Conservation (phyloP, 2,329 filamentous ascomycete genomes). For the Elsinoe fawcettii region DNA sequence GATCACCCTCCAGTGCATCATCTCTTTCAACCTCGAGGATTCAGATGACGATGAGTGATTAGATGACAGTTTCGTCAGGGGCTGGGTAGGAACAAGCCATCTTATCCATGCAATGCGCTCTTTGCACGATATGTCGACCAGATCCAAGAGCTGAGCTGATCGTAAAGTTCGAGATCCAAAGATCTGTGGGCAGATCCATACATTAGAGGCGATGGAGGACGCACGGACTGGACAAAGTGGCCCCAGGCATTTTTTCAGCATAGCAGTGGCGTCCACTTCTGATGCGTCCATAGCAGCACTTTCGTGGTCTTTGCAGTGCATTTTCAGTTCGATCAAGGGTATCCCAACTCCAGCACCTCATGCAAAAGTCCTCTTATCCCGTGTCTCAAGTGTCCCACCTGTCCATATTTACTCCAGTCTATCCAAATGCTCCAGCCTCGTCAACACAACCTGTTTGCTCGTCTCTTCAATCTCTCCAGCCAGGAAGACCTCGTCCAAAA, state of each 20-base stretch:
- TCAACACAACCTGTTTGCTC: constrained; percentile 94
- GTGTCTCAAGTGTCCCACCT: background rate
- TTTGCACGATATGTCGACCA: too few species aligned
- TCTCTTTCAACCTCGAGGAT: background rate
- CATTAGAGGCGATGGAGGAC: too few species aligned
- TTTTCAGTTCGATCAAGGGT: background rate
- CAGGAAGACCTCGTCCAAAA: constrained; percentile 94
- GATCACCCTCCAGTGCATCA: constrained; percentile 25
- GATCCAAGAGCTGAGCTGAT: too few species aligned
- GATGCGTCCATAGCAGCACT: background rate
- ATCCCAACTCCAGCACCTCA: background rate
- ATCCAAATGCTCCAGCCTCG: constrained; percentile 86
- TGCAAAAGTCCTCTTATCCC: background rate
- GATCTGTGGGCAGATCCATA: too few species aligned
- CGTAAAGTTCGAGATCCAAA: too few species aligned
- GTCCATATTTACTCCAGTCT: constrained; percentile 66
- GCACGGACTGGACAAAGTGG: background rate
- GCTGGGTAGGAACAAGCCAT: too few species aligned
- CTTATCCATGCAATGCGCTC: too few species aligned
- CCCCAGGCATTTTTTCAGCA: background rate
- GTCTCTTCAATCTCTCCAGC: constrained; percentile 98
- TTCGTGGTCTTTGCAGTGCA: background rate
- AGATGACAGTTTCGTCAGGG: too few species aligned
- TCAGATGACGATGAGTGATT: constrained; percentile 1
- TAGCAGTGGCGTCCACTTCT: background rate